Percentiles rank a stretch among this genome's conserved stretches.
These are phyloP conservation scores for Graphiopsis chlorocephala DNA, from an alignment of 2,329 filamentous ascomycete genomes.

Conservation along the genomic window DNA sequence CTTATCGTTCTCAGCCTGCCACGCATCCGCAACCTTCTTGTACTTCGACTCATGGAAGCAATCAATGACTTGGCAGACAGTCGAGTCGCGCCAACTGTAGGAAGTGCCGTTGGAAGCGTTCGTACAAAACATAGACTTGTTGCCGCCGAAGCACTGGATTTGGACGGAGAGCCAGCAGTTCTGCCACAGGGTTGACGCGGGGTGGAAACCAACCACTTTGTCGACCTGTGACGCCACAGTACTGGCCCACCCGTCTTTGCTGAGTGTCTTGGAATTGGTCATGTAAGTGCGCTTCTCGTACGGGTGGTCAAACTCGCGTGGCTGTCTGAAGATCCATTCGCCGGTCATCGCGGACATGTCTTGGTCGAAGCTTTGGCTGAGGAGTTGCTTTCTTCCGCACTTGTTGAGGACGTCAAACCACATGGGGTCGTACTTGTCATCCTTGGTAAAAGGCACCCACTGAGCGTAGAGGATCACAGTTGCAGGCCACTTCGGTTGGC, in stretches of 20 bases:
- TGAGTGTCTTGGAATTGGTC: conserved; percentile 44
- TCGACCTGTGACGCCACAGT: conserved; percentile 41
- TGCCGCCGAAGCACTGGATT: conserved; percentile 47
- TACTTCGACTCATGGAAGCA: conserved; percentile 43
- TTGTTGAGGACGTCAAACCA: conserved; percentile 43
- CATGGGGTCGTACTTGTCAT: conserved; percentile 35
- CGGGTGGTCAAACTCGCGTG: conserved; percentile 49
- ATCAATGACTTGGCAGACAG: conserved; percentile 41
- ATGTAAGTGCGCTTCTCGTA: conserved; percentile 50
- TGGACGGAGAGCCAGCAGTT: conserved; percentile 46
- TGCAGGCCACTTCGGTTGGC: conserved; percentile 39
- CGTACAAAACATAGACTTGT: conserved; percentile 41
- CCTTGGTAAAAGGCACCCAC: conserved; percentile 43
- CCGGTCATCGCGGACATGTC: conserved; percentile 48
- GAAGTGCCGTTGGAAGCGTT: conserved; percentile 48
- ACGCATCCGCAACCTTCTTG: conserved; percentile 39
- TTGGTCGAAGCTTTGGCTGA: conserved; percentile 31
- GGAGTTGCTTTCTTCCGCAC: conserved; percentile 28
- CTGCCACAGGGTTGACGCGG: conserved; percentile 25
- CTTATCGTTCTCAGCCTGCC: conserved; percentile 45
- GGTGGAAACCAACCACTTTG: conserved; percentile 36
- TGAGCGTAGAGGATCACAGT: conserved; percentile 50
- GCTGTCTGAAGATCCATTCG: conserved; percentile 48
- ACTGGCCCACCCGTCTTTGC: conserved; percentile 41
- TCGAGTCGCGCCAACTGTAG: conserved; percentile 50